Evolutionary conservation across 1,284 basidiomycete species (phyloP).

Genomic region (Austroboletus novae-zelandiae): DNA sequence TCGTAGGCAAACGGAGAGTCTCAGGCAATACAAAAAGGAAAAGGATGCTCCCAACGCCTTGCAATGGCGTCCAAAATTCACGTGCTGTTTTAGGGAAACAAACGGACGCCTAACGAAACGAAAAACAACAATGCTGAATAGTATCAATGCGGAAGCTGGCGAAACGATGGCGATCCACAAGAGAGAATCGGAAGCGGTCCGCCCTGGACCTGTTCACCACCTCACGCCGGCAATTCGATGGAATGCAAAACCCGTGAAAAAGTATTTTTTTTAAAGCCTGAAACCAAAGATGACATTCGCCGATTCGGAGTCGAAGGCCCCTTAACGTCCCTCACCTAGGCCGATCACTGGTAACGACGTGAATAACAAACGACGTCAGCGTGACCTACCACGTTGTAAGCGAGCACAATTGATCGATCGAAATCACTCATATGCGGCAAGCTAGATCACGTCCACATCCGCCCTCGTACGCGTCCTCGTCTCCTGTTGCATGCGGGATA

Average conservation of each 20-base stretch:
- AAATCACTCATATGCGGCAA: too few species aligned
- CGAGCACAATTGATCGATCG: conserved; percentile 16
- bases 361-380: neutral
- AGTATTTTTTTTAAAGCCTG: conserved; percentile 24
- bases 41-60: too few species aligned
- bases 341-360: too few species aligned
- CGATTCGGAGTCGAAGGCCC: conserved; percentile 33
- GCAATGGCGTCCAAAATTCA: neutral
- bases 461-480: conserved; percentile 31
- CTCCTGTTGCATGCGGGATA: conserved; percentile 25
- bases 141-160: conserved; percentile 40
- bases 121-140: conserved; percentile 5
- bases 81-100: conserved; percentile 12
- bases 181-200: conserved; percentile 23
- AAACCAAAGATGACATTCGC: conserved; percentile 40
- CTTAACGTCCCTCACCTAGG: too few species aligned
- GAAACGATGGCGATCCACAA: conserved; percentile 27
- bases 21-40: too few species aligned
- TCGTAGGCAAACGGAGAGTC: neutral
- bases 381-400: conserved; percentile 6
- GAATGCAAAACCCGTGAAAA: too few species aligned
- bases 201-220: conserved; percentile 20
- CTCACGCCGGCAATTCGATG: too few species aligned
- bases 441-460: neutral
- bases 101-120: conserved; percentile 16